Evolutionary conservation across 2,329 filamentous ascomycete genomes (phyloP), one percentile per base, ranked within the genome.

Genomic region (Coccinonectria pachysandricola): DNA sequence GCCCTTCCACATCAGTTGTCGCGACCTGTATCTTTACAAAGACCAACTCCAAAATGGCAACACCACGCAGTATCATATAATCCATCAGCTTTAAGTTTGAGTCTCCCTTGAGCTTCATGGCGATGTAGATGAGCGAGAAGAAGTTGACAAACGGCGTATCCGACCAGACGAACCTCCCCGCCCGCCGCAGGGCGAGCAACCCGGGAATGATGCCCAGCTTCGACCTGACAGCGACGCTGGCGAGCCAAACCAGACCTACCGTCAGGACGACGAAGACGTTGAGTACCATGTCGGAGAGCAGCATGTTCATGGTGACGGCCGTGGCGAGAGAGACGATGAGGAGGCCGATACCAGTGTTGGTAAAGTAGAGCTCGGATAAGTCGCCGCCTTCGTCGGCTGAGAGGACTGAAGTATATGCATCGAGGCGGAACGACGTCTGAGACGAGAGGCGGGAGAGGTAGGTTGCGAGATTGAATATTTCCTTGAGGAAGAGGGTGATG

Each of bases 81-180:
- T 26, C 23, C 9, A n/a, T 17, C 8, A 25, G 23, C 10, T 9
- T 12, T 19, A 26, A 21, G 15, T 16, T 15, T 4, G 27, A 15
- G 13, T 18, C 11, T 6, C 19, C 19, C 3, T 10, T 10, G 10
- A 22, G 26, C 5, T 14, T 20, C n/a, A 18, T 26, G 9, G 27
- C 17, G 4, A 27, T 21, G 17, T 23, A 23, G 14, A 27, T 33
- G 15, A 27, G 23, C 8, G 20, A 15, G 27, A 24, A 32, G 26
- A 25, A 28, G 14, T 28, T 28, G 23, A 25, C 25, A 28, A 32
- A 25, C 6, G 19, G 26, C 10, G 26, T 30, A 19, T 30, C 28
- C n/a, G 28, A 25, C 27, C 18, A 30, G 9, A 29, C 21, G 14
- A 24, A 24, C 9, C 27, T 13, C 12, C 19, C 15, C 12, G 12